Percentiles rank a stretch among this genome's conserved stretches.
phyloP scores from a whole-genome alignment of 257 asterid genomes.

The Petrea volubilis region DNA sequence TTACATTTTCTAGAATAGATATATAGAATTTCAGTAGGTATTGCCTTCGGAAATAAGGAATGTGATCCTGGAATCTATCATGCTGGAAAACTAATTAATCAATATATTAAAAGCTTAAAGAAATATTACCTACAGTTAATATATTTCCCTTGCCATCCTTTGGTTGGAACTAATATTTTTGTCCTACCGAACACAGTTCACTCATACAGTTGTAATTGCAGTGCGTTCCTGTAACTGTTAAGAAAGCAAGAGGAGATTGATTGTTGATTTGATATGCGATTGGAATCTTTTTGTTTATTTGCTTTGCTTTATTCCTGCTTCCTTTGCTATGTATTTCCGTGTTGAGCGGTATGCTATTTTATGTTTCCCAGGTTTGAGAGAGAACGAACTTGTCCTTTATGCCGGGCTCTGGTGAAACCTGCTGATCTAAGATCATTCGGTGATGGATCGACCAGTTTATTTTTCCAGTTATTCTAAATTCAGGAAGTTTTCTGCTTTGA shows the following conservation, averaged over 20 bases:
- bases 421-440: constrained; percentile 72
- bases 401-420: constrained; percentile 80
- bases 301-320: neutral
- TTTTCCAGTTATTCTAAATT: constrained; percentile 69
- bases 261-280: neutral
- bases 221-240: no score
- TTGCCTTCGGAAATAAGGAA: no score
- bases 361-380: constrained; percentile 75
- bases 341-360: constrained; percentile 15
- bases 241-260: neutral
- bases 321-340: neutral
- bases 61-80: no score
- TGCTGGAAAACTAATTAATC: no score
- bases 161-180: no score
- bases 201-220: no score
- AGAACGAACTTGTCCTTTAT: constrained; percentile 83
- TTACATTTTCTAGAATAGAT: no score
- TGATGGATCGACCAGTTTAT: constrained; percentile 75
- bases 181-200: no score
- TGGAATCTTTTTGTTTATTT: neutral
- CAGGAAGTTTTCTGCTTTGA: constrained; percentile 38
- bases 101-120: no score
- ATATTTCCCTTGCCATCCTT: no score
- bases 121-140: no score
- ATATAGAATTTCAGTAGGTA: no score